Evolutionary conservation across 1,284 basidiomycete genomes (phyloP).

Genomic region (Macrocystidia cucumis): DNA sequence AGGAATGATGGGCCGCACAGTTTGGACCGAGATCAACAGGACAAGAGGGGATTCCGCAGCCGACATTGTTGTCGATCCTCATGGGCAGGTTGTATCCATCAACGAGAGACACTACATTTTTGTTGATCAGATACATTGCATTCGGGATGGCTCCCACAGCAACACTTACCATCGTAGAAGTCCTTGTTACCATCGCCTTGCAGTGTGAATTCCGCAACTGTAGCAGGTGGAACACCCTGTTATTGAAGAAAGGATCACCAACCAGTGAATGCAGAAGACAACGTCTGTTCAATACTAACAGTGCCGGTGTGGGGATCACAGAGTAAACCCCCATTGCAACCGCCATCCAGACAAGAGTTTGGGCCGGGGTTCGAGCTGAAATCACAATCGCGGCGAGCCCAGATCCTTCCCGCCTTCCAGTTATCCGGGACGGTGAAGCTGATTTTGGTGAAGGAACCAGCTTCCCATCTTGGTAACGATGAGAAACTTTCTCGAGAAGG

Average conservation of each 20-base stretch:
- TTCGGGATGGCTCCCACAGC: too few species aligned
- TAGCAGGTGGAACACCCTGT: conserved; percentile 54
- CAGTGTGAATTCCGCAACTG: conserved; percentile 54
- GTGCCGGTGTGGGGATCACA: conserved; percentile 42
- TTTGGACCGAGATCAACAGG: conserved; percentile 43
- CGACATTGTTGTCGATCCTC: conserved; percentile 40
- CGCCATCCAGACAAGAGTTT: conserved; percentile 46
- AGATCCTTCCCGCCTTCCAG: conserved; percentile 43
- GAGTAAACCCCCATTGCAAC: conserved; percentile 48
- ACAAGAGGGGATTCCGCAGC: conserved; percentile 44
- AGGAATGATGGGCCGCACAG: conserved; percentile 29
- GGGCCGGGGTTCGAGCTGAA: conserved; percentile 39
- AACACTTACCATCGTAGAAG: conserved; percentile 36
- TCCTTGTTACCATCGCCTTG: conserved; percentile 26
- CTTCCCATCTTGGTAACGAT: conserved; percentile 31
- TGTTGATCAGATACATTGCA: not conserved
- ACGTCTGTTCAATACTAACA: conserved; percentile 19
- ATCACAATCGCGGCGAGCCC: conserved; percentile 41
- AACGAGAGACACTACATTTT: conserved; percentile 35
- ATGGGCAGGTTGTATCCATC: conserved; percentile 57
- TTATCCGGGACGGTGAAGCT: conserved; percentile 37
- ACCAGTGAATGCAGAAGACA: conserved; percentile 1
- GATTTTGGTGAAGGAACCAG: conserved; percentile 23
- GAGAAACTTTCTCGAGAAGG: conserved; percentile 5
- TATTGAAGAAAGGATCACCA: too few species aligned